Conservation (phyloP, 306 rosid species). For the Lablab purpureus region DNA sequence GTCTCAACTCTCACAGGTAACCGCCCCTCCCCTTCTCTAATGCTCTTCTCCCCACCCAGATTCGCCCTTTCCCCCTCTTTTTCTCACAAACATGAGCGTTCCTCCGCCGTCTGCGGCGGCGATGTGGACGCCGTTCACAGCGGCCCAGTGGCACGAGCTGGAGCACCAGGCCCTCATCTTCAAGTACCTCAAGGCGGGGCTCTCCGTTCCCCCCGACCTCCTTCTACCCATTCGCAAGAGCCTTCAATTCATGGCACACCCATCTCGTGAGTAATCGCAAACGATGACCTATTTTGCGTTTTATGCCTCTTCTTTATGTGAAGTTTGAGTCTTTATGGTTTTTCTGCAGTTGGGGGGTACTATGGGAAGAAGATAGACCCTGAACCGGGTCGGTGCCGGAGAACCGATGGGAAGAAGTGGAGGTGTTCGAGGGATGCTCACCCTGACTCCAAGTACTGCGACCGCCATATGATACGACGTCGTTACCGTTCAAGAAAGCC, state of each 20-base stretch:
- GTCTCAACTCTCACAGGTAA: conserved; percentile 20
- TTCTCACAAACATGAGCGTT: conserved; percentile 42
- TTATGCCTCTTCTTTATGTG: background rate
- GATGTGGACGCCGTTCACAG: conserved; percentile 75
- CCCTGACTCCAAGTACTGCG: conserved; percentile 91
- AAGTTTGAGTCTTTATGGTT: background rate
- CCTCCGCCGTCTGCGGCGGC: conserved; percentile 49
- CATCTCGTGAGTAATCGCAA: conserved; percentile 60
- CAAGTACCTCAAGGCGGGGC: conserved; percentile 81
- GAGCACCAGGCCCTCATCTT: conserved; percentile 92
- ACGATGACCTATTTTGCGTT: background rate
- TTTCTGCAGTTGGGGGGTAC: conserved; percentile 62
- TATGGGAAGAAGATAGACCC: conserved; percentile 95
- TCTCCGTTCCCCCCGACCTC: conserved; percentile 87
- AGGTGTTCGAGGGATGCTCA: conserved; percentile 87
- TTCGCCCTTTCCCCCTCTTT: background rate
- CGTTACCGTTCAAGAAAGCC: conserved; percentile 99
- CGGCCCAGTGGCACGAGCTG: conserved; percentile 89
- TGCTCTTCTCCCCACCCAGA: conserved; percentile 15
- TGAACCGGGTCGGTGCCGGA: conserved; percentile 91
- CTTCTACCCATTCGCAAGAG: conserved; percentile 82
- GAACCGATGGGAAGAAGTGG: conserved; percentile 96
- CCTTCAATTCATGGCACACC: conserved; percentile 71
- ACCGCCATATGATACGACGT: conserved; percentile 94
- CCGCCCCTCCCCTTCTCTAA: background rate